A percentile compares a stretch with the other conserved stretches of the same genome.
Conservation (phyloP, 352 stramenopile genomes). For the Pythium monospermum region DNA sequence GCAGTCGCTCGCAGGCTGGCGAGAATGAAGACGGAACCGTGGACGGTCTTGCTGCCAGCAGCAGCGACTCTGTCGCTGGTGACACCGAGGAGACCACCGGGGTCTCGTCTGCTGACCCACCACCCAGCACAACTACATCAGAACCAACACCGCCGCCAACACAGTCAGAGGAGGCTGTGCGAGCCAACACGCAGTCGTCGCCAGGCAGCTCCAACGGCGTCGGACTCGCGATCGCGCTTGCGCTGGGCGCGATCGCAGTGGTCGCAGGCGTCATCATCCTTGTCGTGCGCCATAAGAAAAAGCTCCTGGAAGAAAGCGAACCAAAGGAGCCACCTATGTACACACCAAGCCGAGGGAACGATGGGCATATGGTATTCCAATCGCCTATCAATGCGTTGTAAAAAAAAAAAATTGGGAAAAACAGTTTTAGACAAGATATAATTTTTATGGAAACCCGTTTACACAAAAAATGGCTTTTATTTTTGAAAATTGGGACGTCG, state of each 20-base stretch:
- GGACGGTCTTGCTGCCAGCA: no score
- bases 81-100: no score
- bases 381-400: no score
- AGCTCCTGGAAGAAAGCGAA: constrained; percentile 31
- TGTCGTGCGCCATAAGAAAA: constrained; percentile 49
- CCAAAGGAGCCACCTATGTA: constrained; percentile 34
- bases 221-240: constrained; percentile 29
- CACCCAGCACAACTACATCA: no score
- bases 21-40: background rate
- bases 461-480: no score
- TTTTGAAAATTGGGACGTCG: no score
- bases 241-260: constrained; percentile 24
- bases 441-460: no score
- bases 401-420: no score
- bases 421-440: no score
- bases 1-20: background rate
- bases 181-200: constrained; percentile 50
- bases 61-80: no score
- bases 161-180: background rate
- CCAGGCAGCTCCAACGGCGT: constrained; percentile 19
- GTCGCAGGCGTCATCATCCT: constrained; percentile 38
- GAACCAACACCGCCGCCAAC: background rate
- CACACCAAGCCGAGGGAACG: constrained; percentile 10
- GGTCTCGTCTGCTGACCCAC: background rate
- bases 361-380: constrained; percentile 2